Evolutionary conservation across 176 grass and related monocot species (phyloP).

Genomic region (Hyparrhenia diplandra): DNA sequence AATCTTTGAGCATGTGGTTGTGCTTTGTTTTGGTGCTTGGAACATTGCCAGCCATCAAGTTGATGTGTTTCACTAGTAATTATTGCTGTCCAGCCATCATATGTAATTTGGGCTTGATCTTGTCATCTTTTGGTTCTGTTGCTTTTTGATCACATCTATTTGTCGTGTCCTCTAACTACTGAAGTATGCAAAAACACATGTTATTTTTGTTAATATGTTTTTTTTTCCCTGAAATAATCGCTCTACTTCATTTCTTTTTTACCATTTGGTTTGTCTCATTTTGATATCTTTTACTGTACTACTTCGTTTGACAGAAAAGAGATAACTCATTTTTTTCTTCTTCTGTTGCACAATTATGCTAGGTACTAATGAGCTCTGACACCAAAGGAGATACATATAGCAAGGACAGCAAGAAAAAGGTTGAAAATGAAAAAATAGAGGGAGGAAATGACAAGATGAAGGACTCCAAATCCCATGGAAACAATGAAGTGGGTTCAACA

Average conservation of each 20-base stretch:
- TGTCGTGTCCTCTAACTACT: background rate
- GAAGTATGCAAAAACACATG: background rate
- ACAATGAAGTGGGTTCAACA: slow-evolving; percentile 37
- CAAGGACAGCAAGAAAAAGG: slow-evolving; percentile 58
- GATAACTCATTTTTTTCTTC: background rate
- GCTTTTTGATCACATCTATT: background rate
- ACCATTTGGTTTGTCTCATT: background rate
- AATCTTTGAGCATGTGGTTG: background rate
- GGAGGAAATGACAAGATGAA: slow-evolving; percentile 43
- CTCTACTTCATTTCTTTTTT: background rate
- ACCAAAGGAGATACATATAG: slow-evolving; percentile 37
- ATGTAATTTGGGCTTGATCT: background rate
- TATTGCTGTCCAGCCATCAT: background rate
- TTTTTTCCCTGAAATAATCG: background rate
- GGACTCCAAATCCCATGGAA: slow-evolving; percentile 25
- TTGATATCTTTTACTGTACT: slow-evolving; percentile 8
- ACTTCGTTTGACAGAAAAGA: background rate
- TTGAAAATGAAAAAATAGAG: slow-evolving; percentile 43
- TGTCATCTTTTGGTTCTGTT: background rate
- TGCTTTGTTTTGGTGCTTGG: background rate
- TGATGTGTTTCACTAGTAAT: slow-evolving; percentile 1
- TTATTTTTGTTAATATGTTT: background rate
- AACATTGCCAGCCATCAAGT: background rate
- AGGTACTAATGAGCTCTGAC: slow-evolving; percentile 74
- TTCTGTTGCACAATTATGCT: slow-evolving; percentile 26